Conservation (phyloP, 805 yeast species). For the Yarrowia divulgata region DNA sequence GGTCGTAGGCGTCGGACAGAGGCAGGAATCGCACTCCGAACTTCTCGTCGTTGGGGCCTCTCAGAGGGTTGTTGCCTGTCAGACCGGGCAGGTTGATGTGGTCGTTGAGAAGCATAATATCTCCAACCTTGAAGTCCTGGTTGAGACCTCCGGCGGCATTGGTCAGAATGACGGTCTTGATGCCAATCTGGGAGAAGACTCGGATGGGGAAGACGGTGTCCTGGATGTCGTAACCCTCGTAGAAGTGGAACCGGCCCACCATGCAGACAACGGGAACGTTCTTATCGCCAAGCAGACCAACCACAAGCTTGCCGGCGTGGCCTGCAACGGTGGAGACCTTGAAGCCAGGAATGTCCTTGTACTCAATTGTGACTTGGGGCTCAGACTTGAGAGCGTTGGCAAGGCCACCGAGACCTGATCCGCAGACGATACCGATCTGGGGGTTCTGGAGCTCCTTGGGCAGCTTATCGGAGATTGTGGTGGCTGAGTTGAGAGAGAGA, state of each 20-base stretch:
- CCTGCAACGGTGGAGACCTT: constrained; percentile 85
- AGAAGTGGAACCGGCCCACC: constrained; percentile 85
- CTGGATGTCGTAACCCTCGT: constrained; percentile 87
- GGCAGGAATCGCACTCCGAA: constrained; percentile 91
- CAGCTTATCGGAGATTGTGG: constrained; percentile 40
- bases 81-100: constrained; percentile 92
- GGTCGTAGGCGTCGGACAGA: constrained; percentile 86
- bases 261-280: constrained; percentile 84
- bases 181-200: constrained; percentile 69
- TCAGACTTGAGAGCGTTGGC: constrained; percentile 59
- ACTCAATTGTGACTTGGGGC: constrained; percentile 60
- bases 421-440: constrained; percentile 81
- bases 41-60: constrained; percentile 81
- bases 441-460: constrained; percentile 54
- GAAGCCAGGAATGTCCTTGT: constrained; percentile 80
- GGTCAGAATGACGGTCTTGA: constrained; percentile 68
- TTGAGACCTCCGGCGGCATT: constrained; percentile 96
- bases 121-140: constrained; percentile 73
- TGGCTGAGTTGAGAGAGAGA: constrained; percentile 41
- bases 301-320: constrained; percentile 81
- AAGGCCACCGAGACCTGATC: constrained; percentile 92
- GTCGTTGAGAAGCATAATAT: constrained; percentile 86
- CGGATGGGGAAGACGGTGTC: constrained; percentile 88
- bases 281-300: constrained; percentile 75
- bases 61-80: constrained; percentile 83